Percentiles rank a stretch among this genome's conserved stretches.
These are phyloP conservation scores for Pichia inconspicua DNA, from an alignment of 1,139 yeast genomes.

Conservation along the genomic window DNA sequence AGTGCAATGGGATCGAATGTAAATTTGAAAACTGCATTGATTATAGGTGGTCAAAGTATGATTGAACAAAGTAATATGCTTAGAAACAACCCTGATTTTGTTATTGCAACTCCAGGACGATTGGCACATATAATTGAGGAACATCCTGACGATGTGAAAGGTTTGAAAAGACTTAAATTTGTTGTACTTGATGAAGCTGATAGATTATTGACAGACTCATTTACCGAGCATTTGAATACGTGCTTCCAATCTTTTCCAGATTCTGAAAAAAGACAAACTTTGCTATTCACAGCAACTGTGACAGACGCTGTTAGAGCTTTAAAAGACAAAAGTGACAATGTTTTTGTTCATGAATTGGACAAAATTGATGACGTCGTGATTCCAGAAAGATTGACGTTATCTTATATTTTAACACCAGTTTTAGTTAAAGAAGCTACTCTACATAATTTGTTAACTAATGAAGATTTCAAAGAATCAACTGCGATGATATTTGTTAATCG, in stretches of 20 bases:
- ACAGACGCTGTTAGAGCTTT: slow-evolving; percentile 85
- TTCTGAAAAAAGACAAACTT: slow-evolving; percentile 69
- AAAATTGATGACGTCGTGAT: slow-evolving; percentile 64
- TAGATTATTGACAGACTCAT: slow-evolving; percentile 74
- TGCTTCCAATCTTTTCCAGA: slow-evolving; percentile 70
- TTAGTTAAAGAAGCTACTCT: slow-evolving; percentile 88
- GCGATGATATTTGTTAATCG: slow-evolving; percentile 87
- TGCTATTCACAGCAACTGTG: slow-evolving; percentile 90
- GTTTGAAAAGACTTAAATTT: slow-evolving; percentile 67
- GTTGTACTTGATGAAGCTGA: slow-evolving; percentile 96
- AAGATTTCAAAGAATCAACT: slow-evolving; percentile 55
- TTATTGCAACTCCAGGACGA: slow-evolving; percentile 96
- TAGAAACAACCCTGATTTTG: slow-evolving; percentile 83
- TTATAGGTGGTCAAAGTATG: slow-evolving; percentile 95
- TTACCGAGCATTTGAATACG: slow-evolving; percentile 66
- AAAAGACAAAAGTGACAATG: slow-evolving; percentile 58
- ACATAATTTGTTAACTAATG: slow-evolving; percentile 56
- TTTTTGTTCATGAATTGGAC: slow-evolving; percentile 78
- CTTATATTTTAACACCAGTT: slow-evolving; percentile 58
- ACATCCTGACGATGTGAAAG: slow-evolving; percentile 82
- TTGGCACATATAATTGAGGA: slow-evolving; percentile 83
- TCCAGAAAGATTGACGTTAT: slow-evolving; percentile 61
- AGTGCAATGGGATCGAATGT: slow-evolving; percentile 85
- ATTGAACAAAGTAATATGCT: slow-evolving; percentile 76
- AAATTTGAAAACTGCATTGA: slow-evolving; percentile 71